Conservation (phyloP, 805 yeast species). For the Brettanomyces custersianus region DNA sequence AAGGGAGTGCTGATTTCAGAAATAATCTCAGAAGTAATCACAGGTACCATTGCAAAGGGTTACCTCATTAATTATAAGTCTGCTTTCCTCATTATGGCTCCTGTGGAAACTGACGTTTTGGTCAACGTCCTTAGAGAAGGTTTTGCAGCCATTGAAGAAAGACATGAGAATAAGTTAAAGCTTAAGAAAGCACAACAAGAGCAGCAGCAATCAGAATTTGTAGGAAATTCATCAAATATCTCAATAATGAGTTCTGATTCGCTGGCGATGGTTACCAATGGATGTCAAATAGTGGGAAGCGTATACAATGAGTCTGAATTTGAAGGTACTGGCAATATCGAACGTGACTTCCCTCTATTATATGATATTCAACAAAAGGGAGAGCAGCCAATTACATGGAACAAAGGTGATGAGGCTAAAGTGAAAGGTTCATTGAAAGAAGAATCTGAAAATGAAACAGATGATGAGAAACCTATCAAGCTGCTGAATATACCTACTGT, state of each 20-base stretch:
- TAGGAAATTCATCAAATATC: too few species aligned
- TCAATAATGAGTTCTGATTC: too few species aligned
- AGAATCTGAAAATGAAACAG: constrained; percentile 2
- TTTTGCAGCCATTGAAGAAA: constrained; percentile 4
- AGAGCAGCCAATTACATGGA: constrained; percentile 8
- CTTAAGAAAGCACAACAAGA: constrained; percentile 1
- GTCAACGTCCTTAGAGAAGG: constrained; percentile 12
- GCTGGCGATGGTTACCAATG: too few species aligned
- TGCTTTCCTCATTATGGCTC: too few species aligned
- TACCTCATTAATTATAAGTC: too few species aligned
- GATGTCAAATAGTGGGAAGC: too few species aligned
- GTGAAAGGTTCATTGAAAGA: constrained; percentile 1
- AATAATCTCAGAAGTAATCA: too few species aligned
- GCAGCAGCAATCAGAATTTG: not conserved
- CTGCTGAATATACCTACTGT: too few species aligned
- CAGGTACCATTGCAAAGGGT: too few species aligned
- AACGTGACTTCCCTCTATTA: constrained; percentile 7
- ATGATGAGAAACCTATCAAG: too few species aligned
- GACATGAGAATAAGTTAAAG: not conserved
- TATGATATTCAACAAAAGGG: not conserved
- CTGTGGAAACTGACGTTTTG: constrained; percentile 8
- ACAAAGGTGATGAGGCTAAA: not conserved
- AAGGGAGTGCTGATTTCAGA: too few species aligned
- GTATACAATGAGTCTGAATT: constrained; percentile 2
- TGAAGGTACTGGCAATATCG: not conserved